Conservation (phyloP, 2,329 filamentous ascomycete species). For the Penicillium decumbens region DNA sequence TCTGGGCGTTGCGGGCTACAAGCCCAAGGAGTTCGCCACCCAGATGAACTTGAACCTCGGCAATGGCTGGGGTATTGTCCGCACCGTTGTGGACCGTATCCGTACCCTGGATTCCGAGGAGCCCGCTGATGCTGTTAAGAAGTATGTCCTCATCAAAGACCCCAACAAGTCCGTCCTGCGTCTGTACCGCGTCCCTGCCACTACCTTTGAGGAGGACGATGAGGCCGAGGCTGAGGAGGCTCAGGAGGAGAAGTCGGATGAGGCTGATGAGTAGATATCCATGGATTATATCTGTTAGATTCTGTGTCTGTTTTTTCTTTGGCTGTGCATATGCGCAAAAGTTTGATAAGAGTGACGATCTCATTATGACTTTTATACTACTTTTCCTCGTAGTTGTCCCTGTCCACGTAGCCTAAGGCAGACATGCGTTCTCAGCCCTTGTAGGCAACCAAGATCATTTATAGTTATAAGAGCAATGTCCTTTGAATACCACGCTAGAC, state of each 20-base stretch:
- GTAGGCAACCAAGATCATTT: too few relatives aligned
- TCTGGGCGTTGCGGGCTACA: constrained; percentile 93
- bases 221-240: constrained; percentile 55
- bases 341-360: constrained; percentile 19
- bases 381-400: background rate
- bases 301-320: constrained; percentile 13
- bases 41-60: constrained; percentile 98
- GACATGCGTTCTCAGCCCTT: too few relatives aligned
- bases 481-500: too few relatives aligned
- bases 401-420: background rate
- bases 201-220: constrained; percentile 86
- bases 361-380: constrained; percentile 4
- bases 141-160: constrained; percentile 65
- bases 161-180: constrained; percentile 95
- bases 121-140: constrained; percentile 42
- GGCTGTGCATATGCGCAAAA: constrained; percentile 24
- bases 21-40: constrained; percentile 90
- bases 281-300: constrained; percentile 15
- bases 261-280: constrained; percentile 43
- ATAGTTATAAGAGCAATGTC: too few relatives aligned
- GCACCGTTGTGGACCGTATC: constrained; percentile 88
- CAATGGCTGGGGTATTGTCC: constrained; percentile 98
- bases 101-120: constrained; percentile 40
- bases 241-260: constrained; percentile 53
- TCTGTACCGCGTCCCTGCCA: constrained; percentile 81